Conservation (phyloP, 495 filamentous ascomycete species). For the Hypoxylon lenormandii region DNA sequence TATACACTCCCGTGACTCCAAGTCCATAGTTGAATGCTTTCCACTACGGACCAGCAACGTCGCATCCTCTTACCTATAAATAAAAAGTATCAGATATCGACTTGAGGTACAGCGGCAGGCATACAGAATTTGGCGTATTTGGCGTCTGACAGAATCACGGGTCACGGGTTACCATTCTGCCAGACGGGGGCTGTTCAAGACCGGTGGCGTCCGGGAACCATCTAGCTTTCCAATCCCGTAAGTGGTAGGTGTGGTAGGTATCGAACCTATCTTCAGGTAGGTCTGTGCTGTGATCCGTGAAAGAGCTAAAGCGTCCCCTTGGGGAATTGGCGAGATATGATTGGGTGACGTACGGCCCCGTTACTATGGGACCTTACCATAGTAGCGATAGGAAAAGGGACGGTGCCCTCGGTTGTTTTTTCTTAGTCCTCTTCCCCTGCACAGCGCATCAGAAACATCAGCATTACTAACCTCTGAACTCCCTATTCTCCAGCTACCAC, state of each 20-base stretch:
- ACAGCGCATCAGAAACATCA: conserved; percentile 30
- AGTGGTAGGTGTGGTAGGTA: no score
- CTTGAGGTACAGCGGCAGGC: neutral
- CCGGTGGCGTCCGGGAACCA: neutral
- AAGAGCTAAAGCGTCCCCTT: conserved; percentile 20
- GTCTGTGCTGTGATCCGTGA: conserved; percentile 21
- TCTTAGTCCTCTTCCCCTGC: conserved; percentile 29
- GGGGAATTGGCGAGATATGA: conserved; percentile 26
- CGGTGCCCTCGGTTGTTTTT: conserved; percentile 32
- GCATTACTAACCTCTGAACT: no score
- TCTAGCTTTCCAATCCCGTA: neutral
- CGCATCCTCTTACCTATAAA: conserved; percentile 5
- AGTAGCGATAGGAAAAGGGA: conserved; percentile 21
- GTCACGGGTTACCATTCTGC: neutral
- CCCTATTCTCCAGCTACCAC: no score
- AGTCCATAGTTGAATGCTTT: conserved; percentile 15
- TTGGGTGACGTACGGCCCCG: conserved; percentile 36
- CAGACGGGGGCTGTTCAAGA: conserved; percentile 2
- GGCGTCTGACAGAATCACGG: neutral
- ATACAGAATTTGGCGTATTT: neutral
- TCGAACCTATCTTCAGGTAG: conserved; percentile 1
- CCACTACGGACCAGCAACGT: conserved; percentile 18
- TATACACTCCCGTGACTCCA: conserved; percentile 9
- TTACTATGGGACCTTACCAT: conserved; percentile 22
- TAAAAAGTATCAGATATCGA: neutral